Evolutionary conservation across 495 filamentous ascomycete genomes (phyloP).

Genomic region (Immersiella caudata): DNA sequence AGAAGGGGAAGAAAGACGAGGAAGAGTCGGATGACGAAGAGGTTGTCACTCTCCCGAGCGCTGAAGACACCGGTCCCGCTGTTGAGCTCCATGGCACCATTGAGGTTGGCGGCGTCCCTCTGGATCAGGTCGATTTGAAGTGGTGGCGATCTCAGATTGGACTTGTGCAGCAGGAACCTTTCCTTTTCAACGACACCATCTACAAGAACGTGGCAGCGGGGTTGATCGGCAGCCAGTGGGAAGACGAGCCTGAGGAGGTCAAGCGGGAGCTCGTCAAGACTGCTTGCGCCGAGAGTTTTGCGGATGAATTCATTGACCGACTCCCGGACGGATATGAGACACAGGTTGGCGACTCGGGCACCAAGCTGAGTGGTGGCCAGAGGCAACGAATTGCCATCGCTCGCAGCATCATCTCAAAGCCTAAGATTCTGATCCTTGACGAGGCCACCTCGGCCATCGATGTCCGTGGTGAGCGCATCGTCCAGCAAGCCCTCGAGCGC

Average conservation of each 20-base stretch:
- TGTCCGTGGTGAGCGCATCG: constrained; percentile 64
- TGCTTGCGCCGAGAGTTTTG: constrained; percentile 61
- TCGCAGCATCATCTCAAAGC: constrained; percentile 69
- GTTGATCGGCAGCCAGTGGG: constrained; percentile 60
- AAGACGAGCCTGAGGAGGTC: constrained; percentile 52
- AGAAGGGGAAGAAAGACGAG: constrained; percentile 25
- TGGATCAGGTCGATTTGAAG: constrained; percentile 59
- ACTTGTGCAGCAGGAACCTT: constrained; percentile 72
- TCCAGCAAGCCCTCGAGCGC: constrained; percentile 69
- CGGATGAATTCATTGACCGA: constrained; percentile 60
- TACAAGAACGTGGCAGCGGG: constrained; percentile 65
- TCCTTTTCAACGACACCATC: constrained; percentile 74
- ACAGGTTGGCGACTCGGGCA: constrained; percentile 53
- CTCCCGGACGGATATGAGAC: constrained; percentile 66
- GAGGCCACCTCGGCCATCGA: constrained; percentile 83
- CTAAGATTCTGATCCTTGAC: constrained; percentile 78
- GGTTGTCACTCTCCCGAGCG: constrained; percentile 17
- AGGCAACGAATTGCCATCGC: constrained; percentile 75
- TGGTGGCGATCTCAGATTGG: constrained; percentile 72
- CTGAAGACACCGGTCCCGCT: constrained; percentile 43
- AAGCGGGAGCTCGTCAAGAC: constrained; percentile 58
- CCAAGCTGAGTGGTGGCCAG: constrained; percentile 56
- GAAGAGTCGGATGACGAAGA: constrained; percentile 40
- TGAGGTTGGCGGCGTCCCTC: constrained; percentile 56
- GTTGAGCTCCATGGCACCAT: constrained; percentile 54